A percentile compares a stretch with the other conserved stretches of the same genome.
phyloP scores from a whole-genome alignment of 352 stramenopile species.

The Pythium periplocum region DNA sequence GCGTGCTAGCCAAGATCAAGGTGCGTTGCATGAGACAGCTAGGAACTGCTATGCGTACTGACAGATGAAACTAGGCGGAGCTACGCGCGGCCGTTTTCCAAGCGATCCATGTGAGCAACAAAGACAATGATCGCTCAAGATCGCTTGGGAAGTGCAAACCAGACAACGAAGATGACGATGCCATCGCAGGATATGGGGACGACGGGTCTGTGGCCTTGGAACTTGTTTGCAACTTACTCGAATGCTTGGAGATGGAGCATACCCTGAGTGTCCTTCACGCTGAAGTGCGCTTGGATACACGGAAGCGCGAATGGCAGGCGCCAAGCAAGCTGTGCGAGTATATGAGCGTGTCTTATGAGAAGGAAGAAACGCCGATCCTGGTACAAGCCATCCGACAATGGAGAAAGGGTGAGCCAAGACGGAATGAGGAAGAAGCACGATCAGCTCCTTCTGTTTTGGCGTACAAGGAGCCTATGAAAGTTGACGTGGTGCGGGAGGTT shows the following conservation, averaged over 20 bases:
- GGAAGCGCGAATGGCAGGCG: conserved; percentile 2
- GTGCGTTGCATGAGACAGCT: conserved; percentile 9
- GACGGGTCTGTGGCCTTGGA: conserved; percentile 35
- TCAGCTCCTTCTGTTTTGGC: too few relatives aligned
- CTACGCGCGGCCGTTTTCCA: conserved; percentile 71
- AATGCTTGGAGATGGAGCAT: conserved; percentile 56
- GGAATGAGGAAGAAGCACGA: too few relatives aligned
- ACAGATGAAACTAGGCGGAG: conserved; percentile 32
- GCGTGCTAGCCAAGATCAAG: conserved; percentile 74
- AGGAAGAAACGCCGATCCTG: conserved; percentile 17
- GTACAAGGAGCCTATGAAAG: not conserved
- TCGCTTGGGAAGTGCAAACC: too few relatives aligned
- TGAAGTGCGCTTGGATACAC: conserved; percentile 27
- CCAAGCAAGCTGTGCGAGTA: conserved; percentile 11
- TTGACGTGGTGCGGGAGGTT: not conserved
- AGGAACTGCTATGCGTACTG: too few relatives aligned
- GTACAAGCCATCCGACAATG: conserved; percentile 20
- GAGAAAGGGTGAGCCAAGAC: not conserved
- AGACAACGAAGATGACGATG: not conserved
- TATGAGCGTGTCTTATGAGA: conserved; percentile 1
- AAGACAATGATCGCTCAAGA: too few relatives aligned
- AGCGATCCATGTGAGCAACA: conserved; percentile 44
- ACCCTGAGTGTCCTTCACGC: conserved; percentile 41
- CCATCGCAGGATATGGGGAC: conserved; percentile 19
- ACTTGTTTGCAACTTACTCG: conserved; percentile 51